Conservation (phyloP, 2,329 filamentous ascomycete species). For the Pseudopyrenochaeta lycopersici region DNA sequence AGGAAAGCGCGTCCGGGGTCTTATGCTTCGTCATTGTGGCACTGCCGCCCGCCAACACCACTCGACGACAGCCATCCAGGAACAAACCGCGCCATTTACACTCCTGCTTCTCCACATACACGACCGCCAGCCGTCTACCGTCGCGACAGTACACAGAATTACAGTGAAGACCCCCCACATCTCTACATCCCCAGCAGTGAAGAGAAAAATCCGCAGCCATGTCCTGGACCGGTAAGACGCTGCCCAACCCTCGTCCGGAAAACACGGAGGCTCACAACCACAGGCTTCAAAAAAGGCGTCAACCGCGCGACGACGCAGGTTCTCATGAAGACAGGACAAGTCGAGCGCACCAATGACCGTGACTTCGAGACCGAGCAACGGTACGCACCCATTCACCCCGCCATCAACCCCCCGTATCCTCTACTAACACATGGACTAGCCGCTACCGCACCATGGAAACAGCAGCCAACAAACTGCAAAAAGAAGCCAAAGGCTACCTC, state of each 20-base stretch:
- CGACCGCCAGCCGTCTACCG: not conserved
- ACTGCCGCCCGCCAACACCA: slow-evolving; percentile 26
- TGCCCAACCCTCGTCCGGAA: slow-evolving; percentile 11
- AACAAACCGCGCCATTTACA: slow-evolving; percentile 14
- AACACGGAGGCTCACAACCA: slow-evolving; percentile 29
- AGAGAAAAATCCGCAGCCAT: slow-evolving; percentile 37
- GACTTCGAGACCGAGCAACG: slow-evolving; percentile 98
- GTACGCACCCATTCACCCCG: slow-evolving; percentile 54
- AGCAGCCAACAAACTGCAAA: slow-evolving; percentile 89
- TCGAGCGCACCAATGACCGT: slow-evolving; percentile 97
- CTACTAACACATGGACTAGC: slow-evolving; percentile 56
- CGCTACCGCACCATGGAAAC: slow-evolving; percentile 98
- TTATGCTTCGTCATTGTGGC: slow-evolving; percentile 41
- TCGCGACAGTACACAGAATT: slow-evolving; percentile 4
- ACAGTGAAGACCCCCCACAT: not conserved
- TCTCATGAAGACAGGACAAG: slow-evolving; percentile 99
- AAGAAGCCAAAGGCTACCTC: slow-evolving; percentile 97
- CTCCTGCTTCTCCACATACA: slow-evolving; percentile 3
- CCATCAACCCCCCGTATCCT: slow-evolving; percentile 1
- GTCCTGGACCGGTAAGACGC: slow-evolving; percentile 66
- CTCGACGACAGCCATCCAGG: slow-evolving; percentile 17
- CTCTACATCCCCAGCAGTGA: slow-evolving; percentile 1
- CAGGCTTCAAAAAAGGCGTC: slow-evolving; percentile 95
- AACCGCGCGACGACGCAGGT: slow-evolving; percentile 99
- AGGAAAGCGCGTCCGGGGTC: slow-evolving; percentile 17